Conservation (phyloP, 108 stramenopile genomes). For the Aureococcus anophagefferens region DNA sequence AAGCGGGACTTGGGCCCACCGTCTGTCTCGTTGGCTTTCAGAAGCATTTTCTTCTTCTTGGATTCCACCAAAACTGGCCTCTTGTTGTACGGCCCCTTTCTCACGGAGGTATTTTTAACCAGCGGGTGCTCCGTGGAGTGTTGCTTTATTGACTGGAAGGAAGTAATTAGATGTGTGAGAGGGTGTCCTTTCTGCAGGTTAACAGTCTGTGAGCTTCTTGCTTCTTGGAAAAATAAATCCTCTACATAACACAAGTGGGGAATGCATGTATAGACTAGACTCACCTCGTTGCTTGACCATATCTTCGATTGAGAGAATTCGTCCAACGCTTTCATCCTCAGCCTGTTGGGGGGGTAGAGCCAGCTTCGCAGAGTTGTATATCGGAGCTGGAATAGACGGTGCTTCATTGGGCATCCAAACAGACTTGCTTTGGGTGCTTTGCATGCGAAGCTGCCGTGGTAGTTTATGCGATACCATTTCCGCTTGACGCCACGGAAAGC, state of each 20-base stretch:
- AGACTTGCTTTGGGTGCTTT: no score
- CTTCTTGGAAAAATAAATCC: conserved; percentile 27
- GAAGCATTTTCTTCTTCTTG: no score
- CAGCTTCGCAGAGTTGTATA: background rate
- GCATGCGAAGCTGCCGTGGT: no score
- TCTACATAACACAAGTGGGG: conserved; percentile 10
- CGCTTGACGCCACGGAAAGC: no score
- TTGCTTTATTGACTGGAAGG: conserved; percentile 20
- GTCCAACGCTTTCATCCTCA: background rate
- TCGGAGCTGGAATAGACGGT: conserved; percentile 4
- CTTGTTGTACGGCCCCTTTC: background rate
- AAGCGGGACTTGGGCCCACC: background rate
- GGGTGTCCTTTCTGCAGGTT: conserved; percentile 26
- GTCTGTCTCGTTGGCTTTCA: background rate
- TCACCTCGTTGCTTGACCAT: background rate
- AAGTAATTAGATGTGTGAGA: conserved; percentile 22
- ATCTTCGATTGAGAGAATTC: background rate
- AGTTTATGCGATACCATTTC: background rate
- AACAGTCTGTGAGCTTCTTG: conserved; percentile 18
- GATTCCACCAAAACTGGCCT: no score
- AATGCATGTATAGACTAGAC: background rate
- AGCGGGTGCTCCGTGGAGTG: no score
- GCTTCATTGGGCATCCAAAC: no score
- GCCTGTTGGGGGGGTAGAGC: background rate
- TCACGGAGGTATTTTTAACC: background rate